phyloP scores from a whole-genome alignment of 371 early-diverging fungal genomes.

The Haplosporangium sp. region DNA sequence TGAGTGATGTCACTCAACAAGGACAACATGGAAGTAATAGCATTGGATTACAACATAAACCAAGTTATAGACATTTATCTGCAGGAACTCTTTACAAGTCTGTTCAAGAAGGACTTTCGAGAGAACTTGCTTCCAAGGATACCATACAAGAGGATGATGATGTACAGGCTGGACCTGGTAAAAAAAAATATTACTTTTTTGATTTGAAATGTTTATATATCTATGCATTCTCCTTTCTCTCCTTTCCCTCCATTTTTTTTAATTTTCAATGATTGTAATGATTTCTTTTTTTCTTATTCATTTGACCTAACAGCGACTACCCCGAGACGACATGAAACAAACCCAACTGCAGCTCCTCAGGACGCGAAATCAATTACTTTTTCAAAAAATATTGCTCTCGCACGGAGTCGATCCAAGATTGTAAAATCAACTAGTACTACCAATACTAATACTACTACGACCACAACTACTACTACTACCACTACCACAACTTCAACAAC shows the following conservation, averaged over 20 bases:
- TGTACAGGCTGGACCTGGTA: background rate
- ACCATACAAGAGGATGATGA: slow-evolving; percentile 9
- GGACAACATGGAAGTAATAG: slow-evolving; percentile 10
- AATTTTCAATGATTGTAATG: too few relatives aligned
- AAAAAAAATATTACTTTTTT: too few relatives aligned
- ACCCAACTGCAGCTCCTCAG: slow-evolving; percentile 13
- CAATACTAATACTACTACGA: background rate
- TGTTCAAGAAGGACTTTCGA: slow-evolving; percentile 35
- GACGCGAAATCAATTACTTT: slow-evolving; percentile 21
- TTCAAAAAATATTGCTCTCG: slow-evolving; percentile 24
- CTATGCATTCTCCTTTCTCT: too few relatives aligned
- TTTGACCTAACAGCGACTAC: background rate
- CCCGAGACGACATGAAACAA: slow-evolving; percentile 1
- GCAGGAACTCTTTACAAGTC: slow-evolving; percentile 35
- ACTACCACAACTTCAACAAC: too few relatives aligned
- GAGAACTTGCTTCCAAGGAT: slow-evolving; percentile 9
- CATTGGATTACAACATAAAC: slow-evolving; percentile 29
- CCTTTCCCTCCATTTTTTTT: too few relatives aligned
- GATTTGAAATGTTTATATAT: background rate
- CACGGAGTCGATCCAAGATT: slow-evolving; percentile 38
- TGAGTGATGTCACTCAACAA: slow-evolving; percentile 29
- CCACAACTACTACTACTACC: background rate
- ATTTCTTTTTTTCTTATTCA: too few relatives aligned
- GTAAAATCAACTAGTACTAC: slow-evolving; percentile 7
- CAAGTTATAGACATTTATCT: slow-evolving; percentile 39